phyloP scores from a whole-genome alignment of 495 filamentous ascomycete species.

The Talaromyces proteolyticus region DNA sequence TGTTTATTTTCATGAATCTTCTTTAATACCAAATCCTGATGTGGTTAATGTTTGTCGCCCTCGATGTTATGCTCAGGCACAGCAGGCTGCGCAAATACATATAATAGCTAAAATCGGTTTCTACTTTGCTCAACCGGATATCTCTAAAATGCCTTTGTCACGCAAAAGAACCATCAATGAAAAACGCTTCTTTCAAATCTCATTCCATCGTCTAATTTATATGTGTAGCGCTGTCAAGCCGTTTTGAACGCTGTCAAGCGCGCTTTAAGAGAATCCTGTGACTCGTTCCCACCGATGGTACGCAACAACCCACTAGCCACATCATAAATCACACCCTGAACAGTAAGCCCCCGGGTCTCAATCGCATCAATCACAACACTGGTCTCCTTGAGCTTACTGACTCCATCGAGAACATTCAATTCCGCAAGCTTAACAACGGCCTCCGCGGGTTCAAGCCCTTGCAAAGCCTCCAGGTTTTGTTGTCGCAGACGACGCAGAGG shows the following conservation, averaged over 20 bases:
- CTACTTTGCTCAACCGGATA: no score
- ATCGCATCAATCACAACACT: constrained; percentile 58
- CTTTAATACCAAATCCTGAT: no score
- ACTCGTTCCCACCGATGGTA: constrained; percentile 38
- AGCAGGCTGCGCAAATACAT: no score
- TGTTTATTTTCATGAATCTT: no score
- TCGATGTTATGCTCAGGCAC: no score
- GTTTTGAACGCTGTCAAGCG: constrained; percentile 37
- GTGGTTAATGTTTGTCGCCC: no score
- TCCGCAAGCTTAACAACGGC: constrained; percentile 53
- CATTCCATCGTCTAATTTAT: no score
- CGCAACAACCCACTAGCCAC: constrained; percentile 53
- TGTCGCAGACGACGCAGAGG: constrained; percentile 63
- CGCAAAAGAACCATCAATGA: no score
- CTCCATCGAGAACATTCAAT: constrained; percentile 63
- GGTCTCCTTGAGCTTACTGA: constrained; percentile 58
- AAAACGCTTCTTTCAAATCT: no score
- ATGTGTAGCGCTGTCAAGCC: no score
- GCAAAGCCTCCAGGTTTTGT: constrained; percentile 27
- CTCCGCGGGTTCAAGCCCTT: constrained; percentile 45
- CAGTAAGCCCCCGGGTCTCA: constrained; percentile 59
- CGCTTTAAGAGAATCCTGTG: constrained; percentile 29
- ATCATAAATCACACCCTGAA: constrained; percentile 70
- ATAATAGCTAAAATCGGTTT: no score
- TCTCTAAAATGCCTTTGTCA: no score